phyloP scores from a whole-genome alignment of 495 filamentous ascomycete genomes.

The Penicillium arizonense region DNA sequence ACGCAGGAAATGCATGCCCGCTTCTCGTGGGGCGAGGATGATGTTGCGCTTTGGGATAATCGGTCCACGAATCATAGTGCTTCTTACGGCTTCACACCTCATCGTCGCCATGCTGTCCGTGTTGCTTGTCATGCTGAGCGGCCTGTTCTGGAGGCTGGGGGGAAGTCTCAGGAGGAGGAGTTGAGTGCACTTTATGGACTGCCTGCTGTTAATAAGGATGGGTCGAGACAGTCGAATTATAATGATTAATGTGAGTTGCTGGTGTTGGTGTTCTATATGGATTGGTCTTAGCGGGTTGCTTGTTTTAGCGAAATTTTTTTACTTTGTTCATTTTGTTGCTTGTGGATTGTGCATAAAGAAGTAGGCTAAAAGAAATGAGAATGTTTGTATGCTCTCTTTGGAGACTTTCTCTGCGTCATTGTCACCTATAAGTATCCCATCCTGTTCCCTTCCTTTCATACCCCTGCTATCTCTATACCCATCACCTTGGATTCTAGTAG shows the following conservation, averaged over 20 bases:
- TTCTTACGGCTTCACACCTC: conserved; percentile 60
- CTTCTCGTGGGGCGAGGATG: conserved; percentile 67
- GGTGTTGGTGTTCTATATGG: background rate
- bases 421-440: too few relatives aligned
- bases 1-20: conserved; percentile 68
- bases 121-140: conserved; percentile 58
- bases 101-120: conserved; percentile 62
- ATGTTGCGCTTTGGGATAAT: conserved; percentile 78
- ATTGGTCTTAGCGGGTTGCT: too few relatives aligned
- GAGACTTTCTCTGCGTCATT: too few relatives aligned
- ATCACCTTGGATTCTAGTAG: too few relatives aligned
- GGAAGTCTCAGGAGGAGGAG: conserved; percentile 61
- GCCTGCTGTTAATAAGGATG: conserved; percentile 58
- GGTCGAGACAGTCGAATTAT: conserved; percentile 59
- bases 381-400: too few relatives aligned
- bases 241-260: conserved; percentile 48
- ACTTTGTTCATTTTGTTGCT: too few relatives aligned
- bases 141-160: conserved; percentile 49
- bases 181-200: conserved; percentile 46
- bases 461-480: too few relatives aligned
- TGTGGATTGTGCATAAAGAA: too few relatives aligned
- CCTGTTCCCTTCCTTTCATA: too few relatives aligned
- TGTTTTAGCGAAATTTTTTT: too few relatives aligned
- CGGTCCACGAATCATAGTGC: conserved; percentile 60
- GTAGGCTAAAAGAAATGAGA: too few relatives aligned